Evolutionary conservation across 2,329 filamentous ascomycete genomes (phyloP).

Genomic region (Fusarium albidum): DNA sequence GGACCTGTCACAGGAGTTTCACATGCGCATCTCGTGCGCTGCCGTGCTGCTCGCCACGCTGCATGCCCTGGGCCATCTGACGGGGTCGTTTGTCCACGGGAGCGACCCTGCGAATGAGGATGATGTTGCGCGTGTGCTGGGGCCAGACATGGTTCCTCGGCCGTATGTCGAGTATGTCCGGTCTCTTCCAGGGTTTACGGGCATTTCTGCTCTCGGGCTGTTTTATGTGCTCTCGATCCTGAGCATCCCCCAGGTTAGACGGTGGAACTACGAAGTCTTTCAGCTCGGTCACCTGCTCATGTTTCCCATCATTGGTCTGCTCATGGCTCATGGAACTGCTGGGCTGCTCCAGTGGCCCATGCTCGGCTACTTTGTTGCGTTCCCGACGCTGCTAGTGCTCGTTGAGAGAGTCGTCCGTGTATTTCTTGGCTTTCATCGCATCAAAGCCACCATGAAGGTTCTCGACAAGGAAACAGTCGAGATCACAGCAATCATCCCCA

Average conservation of each 20-base stretch:
- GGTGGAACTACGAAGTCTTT: slow-evolving; percentile 64
- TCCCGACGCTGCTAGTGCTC: slow-evolving; percentile 60
- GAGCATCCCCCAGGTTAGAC: slow-evolving; percentile 59
- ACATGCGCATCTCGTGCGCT: slow-evolving; percentile 61
- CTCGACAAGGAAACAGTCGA: slow-evolving; percentile 62
- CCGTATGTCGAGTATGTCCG: slow-evolving; percentile 57
- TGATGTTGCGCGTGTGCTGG: slow-evolving; percentile 54
- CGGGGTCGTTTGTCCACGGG: slow-evolving; percentile 60
- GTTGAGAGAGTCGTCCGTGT: slow-evolving; percentile 57
- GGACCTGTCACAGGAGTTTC: slow-evolving; percentile 63
- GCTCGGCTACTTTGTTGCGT: slow-evolving; percentile 64
- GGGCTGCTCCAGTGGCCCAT: slow-evolving; percentile 62
- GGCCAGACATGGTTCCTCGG: slow-evolving; percentile 51
- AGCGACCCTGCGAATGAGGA: slow-evolving; percentile 54
- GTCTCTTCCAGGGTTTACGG: slow-evolving; percentile 59
- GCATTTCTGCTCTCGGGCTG: slow-evolving; percentile 56
- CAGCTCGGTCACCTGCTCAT: slow-evolving; percentile 65
- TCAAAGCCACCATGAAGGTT: slow-evolving; percentile 57
- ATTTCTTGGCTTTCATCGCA: slow-evolving; percentile 55
- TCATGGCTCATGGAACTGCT: slow-evolving; percentile 62
- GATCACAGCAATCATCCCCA: slow-evolving; percentile 57
- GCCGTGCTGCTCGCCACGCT: slow-evolving; percentile 59
- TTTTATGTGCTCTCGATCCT: slow-evolving; percentile 59
- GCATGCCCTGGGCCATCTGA: slow-evolving; percentile 63
- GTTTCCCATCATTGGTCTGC: slow-evolving; percentile 64